These are phyloP conservation scores for Alectoria sarmentosa DNA, from an alignment of 495 filamentous ascomycete genomes.

Conservation along the genomic window DNA sequence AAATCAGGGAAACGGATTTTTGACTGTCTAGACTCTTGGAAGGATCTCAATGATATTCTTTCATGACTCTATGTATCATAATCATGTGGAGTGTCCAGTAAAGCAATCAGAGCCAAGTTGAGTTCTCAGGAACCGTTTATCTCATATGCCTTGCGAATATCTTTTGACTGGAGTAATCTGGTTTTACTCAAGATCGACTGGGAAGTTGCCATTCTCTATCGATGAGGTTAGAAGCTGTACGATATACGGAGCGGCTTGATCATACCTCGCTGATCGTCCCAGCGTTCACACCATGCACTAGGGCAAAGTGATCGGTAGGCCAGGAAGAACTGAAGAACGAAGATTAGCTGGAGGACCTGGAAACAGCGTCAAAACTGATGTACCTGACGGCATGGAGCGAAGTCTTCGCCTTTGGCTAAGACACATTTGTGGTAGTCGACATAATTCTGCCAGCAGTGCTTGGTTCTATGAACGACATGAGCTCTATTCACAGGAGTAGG, in stretches of 20 bases:
- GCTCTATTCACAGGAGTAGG: background rate
- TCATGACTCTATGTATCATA: background rate
- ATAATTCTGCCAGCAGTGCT: slow-evolving; percentile 98
- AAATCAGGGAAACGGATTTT: background rate
- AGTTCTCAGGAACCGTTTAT: background rate
- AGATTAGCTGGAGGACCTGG: background rate
- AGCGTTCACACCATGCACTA: slow-evolving; percentile 86
- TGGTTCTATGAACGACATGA: slow-evolving; percentile 43
- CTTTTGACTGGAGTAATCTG: background rate
- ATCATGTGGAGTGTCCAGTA: background rate
- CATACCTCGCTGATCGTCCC: slow-evolving; percentile 96
- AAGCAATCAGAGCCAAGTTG: background rate
- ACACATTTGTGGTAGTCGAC: slow-evolving; percentile 99
- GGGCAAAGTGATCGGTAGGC: slow-evolving; percentile 97
- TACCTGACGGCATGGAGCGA: slow-evolving; percentile 96
- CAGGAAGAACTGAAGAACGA: slow-evolving; percentile 68
- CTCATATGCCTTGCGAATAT: background rate
- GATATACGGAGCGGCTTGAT: slow-evolving; percentile 8
- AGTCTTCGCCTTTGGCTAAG: slow-evolving; percentile 97
- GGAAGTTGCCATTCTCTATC: slow-evolving; percentile 88
- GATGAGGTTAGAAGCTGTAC: background rate
- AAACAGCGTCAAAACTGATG: slow-evolving; percentile 11
- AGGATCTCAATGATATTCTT: background rate
- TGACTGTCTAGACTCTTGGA: background rate
- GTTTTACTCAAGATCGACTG: slow-evolving; percentile 44